These are phyloP conservation scores for Pythium insidiosum DNA, from an alignment of 352 stramenopile species.

Conservation along the genomic window DNA sequence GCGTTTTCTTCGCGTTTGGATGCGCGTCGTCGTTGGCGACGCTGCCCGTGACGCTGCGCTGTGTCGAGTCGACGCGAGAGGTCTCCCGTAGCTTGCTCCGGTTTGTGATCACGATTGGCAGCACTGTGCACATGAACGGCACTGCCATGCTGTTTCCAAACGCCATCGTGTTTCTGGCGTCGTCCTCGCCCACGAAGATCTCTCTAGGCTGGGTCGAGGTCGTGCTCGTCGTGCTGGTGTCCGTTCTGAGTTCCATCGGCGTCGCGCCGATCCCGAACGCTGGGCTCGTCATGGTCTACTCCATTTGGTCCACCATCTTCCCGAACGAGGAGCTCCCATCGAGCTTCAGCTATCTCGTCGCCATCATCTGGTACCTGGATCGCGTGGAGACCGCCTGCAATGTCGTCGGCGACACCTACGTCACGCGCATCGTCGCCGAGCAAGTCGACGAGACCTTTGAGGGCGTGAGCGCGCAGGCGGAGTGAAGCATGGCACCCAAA, in stretches of 20 bases:
- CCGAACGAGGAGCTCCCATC: conserved; percentile 34
- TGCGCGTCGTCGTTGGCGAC: conserved; percentile 61
- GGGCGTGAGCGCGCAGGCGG: too few relatives aligned
- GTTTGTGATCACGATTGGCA: conserved; percentile 70
- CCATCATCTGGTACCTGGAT: conserved; percentile 65
- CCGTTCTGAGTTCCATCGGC: conserved; percentile 48
- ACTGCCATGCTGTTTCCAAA: conserved; percentile 66
- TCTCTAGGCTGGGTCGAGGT: conserved; percentile 34
- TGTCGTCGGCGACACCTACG: conserved; percentile 56
- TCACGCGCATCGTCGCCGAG: conserved; percentile 70
- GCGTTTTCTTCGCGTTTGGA: conserved; percentile 54
- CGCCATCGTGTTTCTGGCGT: conserved; percentile 57
- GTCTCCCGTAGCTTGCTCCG: conserved; percentile 44
- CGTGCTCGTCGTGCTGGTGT: conserved; percentile 55
- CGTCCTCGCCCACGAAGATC: conserved; percentile 24
- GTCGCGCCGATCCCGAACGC: conserved; percentile 60
- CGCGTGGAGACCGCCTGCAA: conserved; percentile 68
- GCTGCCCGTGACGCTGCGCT: conserved; percentile 57
- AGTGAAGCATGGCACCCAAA: too few relatives aligned
- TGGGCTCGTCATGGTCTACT: conserved; percentile 68
- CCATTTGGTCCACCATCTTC: conserved; percentile 68
- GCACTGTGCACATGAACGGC: conserved; percentile 71
- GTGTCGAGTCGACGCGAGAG: conserved; percentile 47
- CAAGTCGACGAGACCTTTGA: too few relatives aligned
- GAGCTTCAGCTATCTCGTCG: conserved; percentile 67